Percentiles rank a stretch among this genome's conserved stretches.
phyloP scores from a whole-genome alignment of 306 rosid species.

The Lathyrus oleraceus region DNA sequence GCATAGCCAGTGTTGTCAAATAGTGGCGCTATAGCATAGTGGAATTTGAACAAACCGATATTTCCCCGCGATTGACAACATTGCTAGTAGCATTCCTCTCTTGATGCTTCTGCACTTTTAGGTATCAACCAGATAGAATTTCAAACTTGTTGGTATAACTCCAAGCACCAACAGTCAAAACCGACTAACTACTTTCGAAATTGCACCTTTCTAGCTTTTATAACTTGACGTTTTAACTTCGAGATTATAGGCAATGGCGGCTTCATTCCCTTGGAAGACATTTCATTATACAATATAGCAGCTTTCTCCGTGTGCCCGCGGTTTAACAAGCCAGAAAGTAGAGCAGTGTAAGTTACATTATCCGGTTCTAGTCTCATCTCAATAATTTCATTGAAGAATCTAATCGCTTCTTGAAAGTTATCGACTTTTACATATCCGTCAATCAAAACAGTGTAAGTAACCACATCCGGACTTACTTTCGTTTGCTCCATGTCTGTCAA shows the following conservation, averaged over 20 bases:
- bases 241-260: not conserved
- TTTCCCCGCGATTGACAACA: no score
- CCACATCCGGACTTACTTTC: slow-evolving; percentile 61
- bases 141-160: not conserved
- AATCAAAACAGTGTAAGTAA: slow-evolving; percentile 71
- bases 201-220: slow-evolving; percentile 58
- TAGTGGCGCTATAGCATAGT: no score
- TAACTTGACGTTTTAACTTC: slow-evolving; percentile 15
- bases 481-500: slow-evolving; percentile 62
- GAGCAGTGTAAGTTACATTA: slow-evolving; percentile 64
- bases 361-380: slow-evolving; percentile 68
- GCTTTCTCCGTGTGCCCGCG: slow-evolving; percentile 51
- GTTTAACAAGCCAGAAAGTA: slow-evolving; percentile 51
- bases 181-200: slow-evolving; percentile 28
- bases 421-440: slow-evolving; percentile 56
- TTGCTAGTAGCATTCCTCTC: no score
- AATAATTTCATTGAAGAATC: slow-evolving; percentile 59
- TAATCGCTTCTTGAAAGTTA: slow-evolving; percentile 54
- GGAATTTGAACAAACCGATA: no score
- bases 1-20: not conserved
- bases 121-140: slow-evolving; percentile 19
- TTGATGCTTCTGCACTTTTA: slow-evolving; percentile 23
- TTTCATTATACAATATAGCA: slow-evolving; percentile 46
- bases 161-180: slow-evolving; percentile 13
- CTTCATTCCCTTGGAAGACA: slow-evolving; percentile 51